Base-by-base conservation (phyloP, 768 basidiomycete species). In the Podaxis sp. region DNA sequence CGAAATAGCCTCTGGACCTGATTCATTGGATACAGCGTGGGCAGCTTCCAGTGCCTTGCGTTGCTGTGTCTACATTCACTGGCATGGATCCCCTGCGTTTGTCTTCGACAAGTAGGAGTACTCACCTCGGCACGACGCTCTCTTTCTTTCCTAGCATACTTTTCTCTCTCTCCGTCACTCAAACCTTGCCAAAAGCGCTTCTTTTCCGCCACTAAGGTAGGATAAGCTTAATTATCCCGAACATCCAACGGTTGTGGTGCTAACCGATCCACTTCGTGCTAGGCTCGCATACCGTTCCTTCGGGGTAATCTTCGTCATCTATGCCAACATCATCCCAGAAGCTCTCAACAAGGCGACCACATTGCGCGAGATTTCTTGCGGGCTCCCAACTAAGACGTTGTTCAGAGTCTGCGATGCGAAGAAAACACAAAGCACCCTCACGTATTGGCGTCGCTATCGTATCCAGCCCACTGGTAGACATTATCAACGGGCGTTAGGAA, bases 321-420 rank as follows among this genome's bases (percentile, higher is more conserved):
- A 69, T 68, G 1, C 88, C 88, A 18, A 90, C 64, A 55, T 87
- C 77, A 4, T 71, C 67, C 86, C 86, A 88, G 68, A 91, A 91
- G 62, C 83, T 85, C n/a, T 69, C 62, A 25, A 89, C 71, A 14
- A 91, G 75, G 18, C 84, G 79, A 14, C 79, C 71, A 67, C 89
- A 91, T 27, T 78, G 73, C 37, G 68, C 64, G 13, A 91, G 76
- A 67, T 91, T 88, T 5, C 71, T 72, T 54, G 77, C 72, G 10
- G 89, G 89, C 61, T 90, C 89, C 89, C 89, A 90, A 65, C 89
- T 90, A 32, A 13, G 13, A 32, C 13, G 18, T 44, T 18, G n/a
- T 62, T 47, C 14, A 63, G 21, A 28, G 46, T 63, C 38, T n/a
- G 32, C 57, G 52, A 35, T 27, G 23, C 44, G 38, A 40, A n/a